phyloP scores from a whole-genome alignment of 1,284 basidiomycete genomes.

The Malassezia brasiliensis region DNA sequence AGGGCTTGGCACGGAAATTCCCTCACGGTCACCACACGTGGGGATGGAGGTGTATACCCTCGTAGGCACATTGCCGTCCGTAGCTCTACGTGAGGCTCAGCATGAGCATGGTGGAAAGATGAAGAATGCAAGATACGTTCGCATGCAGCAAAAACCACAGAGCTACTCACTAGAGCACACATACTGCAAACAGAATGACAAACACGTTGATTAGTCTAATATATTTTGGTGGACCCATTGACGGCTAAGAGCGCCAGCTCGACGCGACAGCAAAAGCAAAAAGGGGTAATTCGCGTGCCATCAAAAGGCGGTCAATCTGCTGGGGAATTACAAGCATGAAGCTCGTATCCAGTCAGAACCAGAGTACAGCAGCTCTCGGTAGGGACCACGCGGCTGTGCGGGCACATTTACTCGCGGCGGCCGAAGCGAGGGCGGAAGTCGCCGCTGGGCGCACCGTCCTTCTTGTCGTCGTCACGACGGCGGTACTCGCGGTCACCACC shows the following conservation, averaged over 20 bases:
- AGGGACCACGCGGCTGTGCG: neutral
- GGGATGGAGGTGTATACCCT: too few species aligned
- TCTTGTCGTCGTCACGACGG: slow-evolving; percentile 41
- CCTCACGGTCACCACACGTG: too few species aligned
- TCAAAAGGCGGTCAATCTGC: neutral
- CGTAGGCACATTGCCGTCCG: too few species aligned
- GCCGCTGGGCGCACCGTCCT: slow-evolving; percentile 43
- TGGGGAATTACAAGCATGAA: neutral
- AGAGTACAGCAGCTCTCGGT: neutral
- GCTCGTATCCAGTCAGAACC: neutral
- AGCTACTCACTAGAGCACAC: neutral
- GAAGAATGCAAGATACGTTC: too few species aligned
- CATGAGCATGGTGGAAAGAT: too few species aligned
- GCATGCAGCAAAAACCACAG: too few species aligned
- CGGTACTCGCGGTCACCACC: slow-evolving; percentile 47
- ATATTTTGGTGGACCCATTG: slow-evolving; percentile 14
- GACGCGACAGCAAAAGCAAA: slow-evolving; percentile 12
- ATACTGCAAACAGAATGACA: neutral
- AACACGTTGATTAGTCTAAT: neutral
- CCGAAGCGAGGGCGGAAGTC: slow-evolving; percentile 48
- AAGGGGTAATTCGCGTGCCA: slow-evolving; percentile 15
- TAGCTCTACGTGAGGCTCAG: too few species aligned
- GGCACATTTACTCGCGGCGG: slow-evolving; percentile 33
- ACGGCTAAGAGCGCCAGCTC: slow-evolving; percentile 21
- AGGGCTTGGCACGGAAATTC: too few species aligned